Evolutionary conservation across 192 early-diverging fungal species (phyloP).

Genomic region (Backusella westeae): DNA sequence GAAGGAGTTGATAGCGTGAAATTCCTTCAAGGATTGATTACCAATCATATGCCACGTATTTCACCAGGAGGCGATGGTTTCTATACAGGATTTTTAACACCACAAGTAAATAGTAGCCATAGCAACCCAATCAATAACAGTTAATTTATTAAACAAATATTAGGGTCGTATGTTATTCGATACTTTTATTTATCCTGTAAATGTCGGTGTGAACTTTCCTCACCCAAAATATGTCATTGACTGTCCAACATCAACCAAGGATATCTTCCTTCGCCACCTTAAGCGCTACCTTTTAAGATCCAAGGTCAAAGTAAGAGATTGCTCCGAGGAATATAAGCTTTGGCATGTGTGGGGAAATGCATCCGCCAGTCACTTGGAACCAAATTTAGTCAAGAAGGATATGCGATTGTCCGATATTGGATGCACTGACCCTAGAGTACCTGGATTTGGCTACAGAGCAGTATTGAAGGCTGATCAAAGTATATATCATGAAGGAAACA

Average conservation of each 20-base stretch:
- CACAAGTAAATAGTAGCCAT: slow-evolving; percentile 52
- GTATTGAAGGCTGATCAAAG: not conserved
- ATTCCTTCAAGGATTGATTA: slow-evolving; percentile 91
- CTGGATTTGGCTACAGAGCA: slow-evolving; percentile 30
- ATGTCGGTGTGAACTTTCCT: slow-evolving; percentile 56
- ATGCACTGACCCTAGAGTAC: slow-evolving; percentile 37
- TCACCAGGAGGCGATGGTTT: slow-evolving; percentile 73
- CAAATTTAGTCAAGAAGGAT: slow-evolving; percentile 39
- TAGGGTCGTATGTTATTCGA: slow-evolving; percentile 89
- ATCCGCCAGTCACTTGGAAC: slow-evolving; percentile 28
- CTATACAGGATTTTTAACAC: slow-evolving; percentile 76
- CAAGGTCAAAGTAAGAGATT: slow-evolving; percentile 70
- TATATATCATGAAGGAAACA: not conserved
- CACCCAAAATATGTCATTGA: slow-evolving; percentile 77
- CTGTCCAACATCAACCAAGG: slow-evolving; percentile 56
- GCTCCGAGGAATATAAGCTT: slow-evolving; percentile 55
- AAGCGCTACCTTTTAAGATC: slow-evolving; percentile 77
- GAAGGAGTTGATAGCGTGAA: slow-evolving; percentile 71
- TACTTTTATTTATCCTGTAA: slow-evolving; percentile 82
- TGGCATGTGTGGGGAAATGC: slow-evolving; percentile 75
- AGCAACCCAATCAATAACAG: not conserved
- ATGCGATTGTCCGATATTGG: slow-evolving; percentile 35
- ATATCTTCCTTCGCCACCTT: slow-evolving; percentile 61
- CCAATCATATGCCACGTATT: slow-evolving; percentile 79
- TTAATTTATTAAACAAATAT: not conserved